Evolutionary conservation across 331 rosid species (phyloP).

Genomic region (Rhamnella rubrinervis): DNA sequence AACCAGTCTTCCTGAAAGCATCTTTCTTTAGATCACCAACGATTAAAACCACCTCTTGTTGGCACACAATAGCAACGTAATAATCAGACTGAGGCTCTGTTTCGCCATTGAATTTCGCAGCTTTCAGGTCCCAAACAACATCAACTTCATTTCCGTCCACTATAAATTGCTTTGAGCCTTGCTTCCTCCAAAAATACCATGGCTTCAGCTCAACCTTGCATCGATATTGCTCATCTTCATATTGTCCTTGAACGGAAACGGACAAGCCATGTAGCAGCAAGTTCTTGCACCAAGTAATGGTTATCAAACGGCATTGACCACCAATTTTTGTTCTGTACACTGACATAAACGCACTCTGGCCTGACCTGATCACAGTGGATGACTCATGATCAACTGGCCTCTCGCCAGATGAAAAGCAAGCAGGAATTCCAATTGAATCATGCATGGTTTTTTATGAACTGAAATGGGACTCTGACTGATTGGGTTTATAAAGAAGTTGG

Average conservation of each 20-base stretch:
- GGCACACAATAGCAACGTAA: conserved; percentile 82
- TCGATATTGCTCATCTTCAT: conserved; percentile 46
- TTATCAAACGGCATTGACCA: conserved; percentile 66
- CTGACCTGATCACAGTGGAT: conserved; percentile 51
- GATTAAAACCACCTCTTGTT: conserved; percentile 67
- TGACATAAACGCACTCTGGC: conserved; percentile 66
- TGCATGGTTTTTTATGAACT: conserved; percentile 36
- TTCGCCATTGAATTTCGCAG: conserved; percentile 73
- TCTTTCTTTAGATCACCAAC: conserved; percentile 89
- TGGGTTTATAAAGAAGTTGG: not conserved
- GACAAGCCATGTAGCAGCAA: conserved; percentile 74
- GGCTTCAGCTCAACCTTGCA: conserved; percentile 94
- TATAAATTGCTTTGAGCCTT: conserved; percentile 71
- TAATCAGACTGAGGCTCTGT: conserved; percentile 82
- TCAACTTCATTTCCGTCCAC: conserved; percentile 59
- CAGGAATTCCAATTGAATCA: conserved; percentile 62
- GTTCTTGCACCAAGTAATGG: conserved; percentile 88
- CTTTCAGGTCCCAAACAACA: conserved; percentile 83
- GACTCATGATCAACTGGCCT: conserved; percentile 39
- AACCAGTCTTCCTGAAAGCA: conserved; percentile 73
- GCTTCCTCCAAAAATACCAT: conserved; percentile 94
- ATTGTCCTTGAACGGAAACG: conserved; percentile 60
- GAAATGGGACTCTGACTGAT: not conserved
- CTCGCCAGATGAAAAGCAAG: conserved; percentile 66
- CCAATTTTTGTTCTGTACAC: conserved; percentile 75